These are phyloP conservation scores for Nicotiana tomentosiformis DNA, from an alignment of 257 asterid genomes.

Conservation along the genomic window DNA sequence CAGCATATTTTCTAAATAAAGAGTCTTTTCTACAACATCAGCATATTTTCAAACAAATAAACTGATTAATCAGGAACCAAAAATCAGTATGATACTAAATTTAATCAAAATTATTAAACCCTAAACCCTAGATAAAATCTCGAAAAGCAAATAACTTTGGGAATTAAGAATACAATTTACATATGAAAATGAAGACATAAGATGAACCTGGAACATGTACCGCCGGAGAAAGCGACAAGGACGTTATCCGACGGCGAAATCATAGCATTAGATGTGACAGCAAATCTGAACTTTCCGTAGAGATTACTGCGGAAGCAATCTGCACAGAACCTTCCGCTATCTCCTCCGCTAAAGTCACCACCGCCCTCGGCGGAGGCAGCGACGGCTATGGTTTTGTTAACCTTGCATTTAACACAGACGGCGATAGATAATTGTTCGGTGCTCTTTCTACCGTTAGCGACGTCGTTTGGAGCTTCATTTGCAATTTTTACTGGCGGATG, in stretches of 20 bases:
- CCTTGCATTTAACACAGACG: slow-evolving; percentile 72
- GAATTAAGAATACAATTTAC: background rate
- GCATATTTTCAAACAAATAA: background rate
- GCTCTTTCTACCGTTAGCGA: slow-evolving; percentile 18
- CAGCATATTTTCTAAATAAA: background rate
- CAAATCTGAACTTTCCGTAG: slow-evolving; percentile 73
- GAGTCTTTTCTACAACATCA: background rate
- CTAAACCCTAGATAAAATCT: background rate
- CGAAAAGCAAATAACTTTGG: background rate
- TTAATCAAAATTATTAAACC: background rate
- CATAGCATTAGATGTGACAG: slow-evolving; percentile 78
- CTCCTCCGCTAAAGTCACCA: slow-evolving; percentile 32
- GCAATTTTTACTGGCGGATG: slow-evolving; percentile 3
- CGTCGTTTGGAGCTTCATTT: slow-evolving; percentile 7
- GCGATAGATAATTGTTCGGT: background rate
- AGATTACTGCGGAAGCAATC: slow-evolving; percentile 75
- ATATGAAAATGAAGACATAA: background rate
- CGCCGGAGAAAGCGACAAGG: slow-evolving; percentile 94
- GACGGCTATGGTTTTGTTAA: slow-evolving; percentile 39
- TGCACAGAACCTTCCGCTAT: slow-evolving; percentile 51
- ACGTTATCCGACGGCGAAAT: slow-evolving; percentile 78
- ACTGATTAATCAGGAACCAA: background rate
- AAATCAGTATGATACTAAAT: background rate
- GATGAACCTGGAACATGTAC: slow-evolving; percentile 70
- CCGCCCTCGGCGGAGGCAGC: slow-evolving; percentile 30